Evolutionary conservation across 192 early-diverging fungal genomes (phyloP).

Genomic region (Paraglomus occultum): DNA sequence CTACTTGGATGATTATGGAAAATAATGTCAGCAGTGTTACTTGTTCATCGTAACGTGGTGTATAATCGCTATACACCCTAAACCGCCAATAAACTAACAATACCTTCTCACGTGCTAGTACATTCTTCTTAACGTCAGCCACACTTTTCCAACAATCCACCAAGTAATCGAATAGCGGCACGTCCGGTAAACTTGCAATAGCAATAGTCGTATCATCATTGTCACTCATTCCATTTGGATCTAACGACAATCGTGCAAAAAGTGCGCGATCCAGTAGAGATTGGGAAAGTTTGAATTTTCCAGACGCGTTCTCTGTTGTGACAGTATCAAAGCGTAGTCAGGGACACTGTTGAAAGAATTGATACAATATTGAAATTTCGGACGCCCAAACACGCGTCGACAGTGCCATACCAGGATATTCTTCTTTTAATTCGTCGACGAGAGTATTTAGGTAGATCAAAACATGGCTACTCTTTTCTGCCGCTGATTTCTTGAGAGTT

Average conservation of each 20-base stretch:
- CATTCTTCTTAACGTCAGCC: conserved; percentile 48
- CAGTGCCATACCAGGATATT: conserved; percentile 28
- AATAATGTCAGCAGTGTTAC: conserved; percentile 11
- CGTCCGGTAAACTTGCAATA: conserved; percentile 35
- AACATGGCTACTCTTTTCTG: conserved; percentile 30
- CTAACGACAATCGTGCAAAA: conserved; percentile 65
- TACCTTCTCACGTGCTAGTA: conserved; percentile 53
- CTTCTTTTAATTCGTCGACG: conserved; percentile 36
- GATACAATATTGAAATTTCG: conserved; percentile 30
- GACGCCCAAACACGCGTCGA: conserved; percentile 27
- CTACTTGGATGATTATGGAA: conserved; percentile 33
- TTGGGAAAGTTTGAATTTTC: conserved; percentile 49
- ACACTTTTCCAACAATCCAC: conserved; percentile 59
- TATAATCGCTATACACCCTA: neutral
- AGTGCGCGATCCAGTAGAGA: conserved; percentile 64
- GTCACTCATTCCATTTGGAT: conserved; percentile 46
- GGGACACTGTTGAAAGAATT: conserved; percentile 41
- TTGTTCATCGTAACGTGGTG: neutral
- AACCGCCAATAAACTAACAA: neutral
- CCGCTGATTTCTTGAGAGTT: conserved; percentile 19
- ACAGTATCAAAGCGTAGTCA: conserved; percentile 46
- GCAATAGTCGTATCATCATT: conserved; percentile 31
- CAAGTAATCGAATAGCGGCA: conserved; percentile 61
- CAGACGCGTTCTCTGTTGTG: conserved; percentile 29
- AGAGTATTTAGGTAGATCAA: conserved; percentile 39